Evolutionary conservation across 148 eudicot genomes (phyloP).

Genomic region (Talinum fruticosum): DNA sequence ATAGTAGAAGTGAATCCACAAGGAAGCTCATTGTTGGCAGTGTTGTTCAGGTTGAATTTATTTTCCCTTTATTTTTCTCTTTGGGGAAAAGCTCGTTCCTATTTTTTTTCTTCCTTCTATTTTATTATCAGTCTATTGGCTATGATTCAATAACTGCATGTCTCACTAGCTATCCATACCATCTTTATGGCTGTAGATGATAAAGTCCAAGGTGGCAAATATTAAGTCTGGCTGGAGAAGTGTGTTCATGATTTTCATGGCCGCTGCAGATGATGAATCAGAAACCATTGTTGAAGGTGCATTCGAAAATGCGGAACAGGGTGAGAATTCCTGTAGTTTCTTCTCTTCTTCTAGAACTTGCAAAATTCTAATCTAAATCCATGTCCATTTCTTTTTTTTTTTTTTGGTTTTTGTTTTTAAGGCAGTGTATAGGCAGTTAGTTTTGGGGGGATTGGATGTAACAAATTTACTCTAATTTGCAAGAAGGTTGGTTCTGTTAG

Average conservation of each 20-base stretch:
- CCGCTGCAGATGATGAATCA: constrained; percentile 96
- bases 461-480: background rate
- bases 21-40: constrained; percentile 93
- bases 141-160: background rate
- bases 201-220: constrained; percentile 94
- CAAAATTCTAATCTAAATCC: background rate
- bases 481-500: background rate
- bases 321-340: constrained; percentile 37
- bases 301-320: constrained; percentile 97
- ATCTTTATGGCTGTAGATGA: constrained; percentile 54
- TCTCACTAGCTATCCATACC: background rate
- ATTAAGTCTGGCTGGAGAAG: constrained; percentile 99
- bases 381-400: no score
- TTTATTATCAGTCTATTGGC: background rate
- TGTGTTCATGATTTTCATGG: constrained; percentile 97
- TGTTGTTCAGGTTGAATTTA: constrained; percentile 69
- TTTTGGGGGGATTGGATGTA: background rate
- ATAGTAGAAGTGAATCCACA: constrained; percentile 77
- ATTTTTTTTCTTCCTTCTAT: background rate
- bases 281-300: constrained; percentile 97
- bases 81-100: background rate
- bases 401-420: no score
- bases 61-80: background rate
- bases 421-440: no score
- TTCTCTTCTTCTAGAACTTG: constrained; percentile 8